Base-by-base conservation (phyloP, 768 basidiomycete genomes). In the Serpula lacrymans region DNA sequence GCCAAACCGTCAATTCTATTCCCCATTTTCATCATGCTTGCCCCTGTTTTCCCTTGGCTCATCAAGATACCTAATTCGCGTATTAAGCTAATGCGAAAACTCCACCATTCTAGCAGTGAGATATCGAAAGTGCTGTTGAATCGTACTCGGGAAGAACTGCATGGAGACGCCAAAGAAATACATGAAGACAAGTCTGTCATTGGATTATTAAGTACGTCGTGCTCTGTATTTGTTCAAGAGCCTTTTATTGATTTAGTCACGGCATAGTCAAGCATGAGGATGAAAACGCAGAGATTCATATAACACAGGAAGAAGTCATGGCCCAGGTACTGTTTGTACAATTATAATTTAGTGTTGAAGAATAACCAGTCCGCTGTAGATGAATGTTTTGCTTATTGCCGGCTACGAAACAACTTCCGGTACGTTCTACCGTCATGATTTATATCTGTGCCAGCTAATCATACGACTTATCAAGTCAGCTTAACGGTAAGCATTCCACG, bases 291-390 rank as follows among this genome's bases (percentile, higher is more conserved):
- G 52, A 53, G 29, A 34, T 64, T 13, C 46, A 51, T 24, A 55
- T 69, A 53, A 50, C 59, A 2, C 49, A 59, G 18, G 67, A 70
- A 22, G 70, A 71, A 47, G 60, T 70, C 8, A 49, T 65, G 6
- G 31, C 31, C 6, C 31, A 33, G 31, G 31, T 33, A 14, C 7
- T 6, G 8, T 33, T 18, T n/a, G n/a, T n/a, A n/a, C n/a, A n/a
- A 14, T 33, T 33, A 14, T 6, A 6, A 14, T 18, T 14, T 33
- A 29, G 27, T 29, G n/a, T 14, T 9, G n/a, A 9, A 9, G 10
- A 29, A 9, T 9, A 29, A 29, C 27, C 14, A 29, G n/a, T 29
- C 10, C 27, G n/a, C 14, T 14, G n/a, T 29, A 33, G 31, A 33
- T 14, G 31, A 33, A 33, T 14, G 31, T 33, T 18, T 18, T 33